Percentiles rank a stretch among this genome's conserved stretches.
Conservation (phyloP, 1,284 basidiomycete species). For the Malassezia dermatis region DNA sequence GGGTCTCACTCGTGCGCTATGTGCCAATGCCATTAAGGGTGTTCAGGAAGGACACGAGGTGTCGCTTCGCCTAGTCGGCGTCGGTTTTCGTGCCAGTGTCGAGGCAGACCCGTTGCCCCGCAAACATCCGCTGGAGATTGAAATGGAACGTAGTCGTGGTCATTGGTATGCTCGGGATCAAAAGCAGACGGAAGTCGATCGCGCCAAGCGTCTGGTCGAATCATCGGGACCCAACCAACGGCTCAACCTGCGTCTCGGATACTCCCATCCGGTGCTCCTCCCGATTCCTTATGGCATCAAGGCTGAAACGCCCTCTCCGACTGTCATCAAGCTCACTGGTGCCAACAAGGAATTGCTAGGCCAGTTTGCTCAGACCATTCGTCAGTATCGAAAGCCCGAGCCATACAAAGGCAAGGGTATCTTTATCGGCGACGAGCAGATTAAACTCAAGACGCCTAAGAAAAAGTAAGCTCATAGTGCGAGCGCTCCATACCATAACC, state of each 20-base stretch:
- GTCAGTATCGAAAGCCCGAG: slow-evolving; percentile 77
- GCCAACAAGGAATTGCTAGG: slow-evolving; percentile 60
- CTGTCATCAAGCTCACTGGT: slow-evolving; percentile 52
- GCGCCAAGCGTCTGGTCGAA: slow-evolving; percentile 18
- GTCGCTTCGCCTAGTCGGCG: slow-evolving; percentile 78
- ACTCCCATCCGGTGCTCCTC: slow-evolving; percentile 73
- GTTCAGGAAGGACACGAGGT: slow-evolving; percentile 78
- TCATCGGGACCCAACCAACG: slow-evolving; percentile 21
- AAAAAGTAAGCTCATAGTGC: slow-evolving; percentile 64
- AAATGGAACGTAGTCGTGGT: slow-evolving; percentile 17
- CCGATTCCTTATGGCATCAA: slow-evolving; percentile 57
- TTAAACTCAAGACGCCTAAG: slow-evolving; percentile 80
- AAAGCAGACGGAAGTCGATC: slow-evolving; percentile 22
- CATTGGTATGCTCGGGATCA: slow-evolving; percentile 29
- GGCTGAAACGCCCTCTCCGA: slow-evolving; percentile 50
- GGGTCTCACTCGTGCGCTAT: slow-evolving; percentile 81
- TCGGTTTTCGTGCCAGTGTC: slow-evolving; percentile 79
- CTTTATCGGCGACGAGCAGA: slow-evolving; percentile 77
- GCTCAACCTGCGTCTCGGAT: slow-evolving; percentile 57
- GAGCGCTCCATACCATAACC: neutral
- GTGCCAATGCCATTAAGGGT: slow-evolving; percentile 77
- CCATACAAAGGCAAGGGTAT: slow-evolving; percentile 84
- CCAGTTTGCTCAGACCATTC: slow-evolving; percentile 74
- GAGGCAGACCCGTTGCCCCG: slow-evolving; percentile 62
- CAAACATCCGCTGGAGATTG: slow-evolving; percentile 23